These are phyloP conservation scores for Verticillium nonalfalfae DNA, from an alignment of 2,329 filamentous ascomycete species.

Conservation along the genomic window DNA sequence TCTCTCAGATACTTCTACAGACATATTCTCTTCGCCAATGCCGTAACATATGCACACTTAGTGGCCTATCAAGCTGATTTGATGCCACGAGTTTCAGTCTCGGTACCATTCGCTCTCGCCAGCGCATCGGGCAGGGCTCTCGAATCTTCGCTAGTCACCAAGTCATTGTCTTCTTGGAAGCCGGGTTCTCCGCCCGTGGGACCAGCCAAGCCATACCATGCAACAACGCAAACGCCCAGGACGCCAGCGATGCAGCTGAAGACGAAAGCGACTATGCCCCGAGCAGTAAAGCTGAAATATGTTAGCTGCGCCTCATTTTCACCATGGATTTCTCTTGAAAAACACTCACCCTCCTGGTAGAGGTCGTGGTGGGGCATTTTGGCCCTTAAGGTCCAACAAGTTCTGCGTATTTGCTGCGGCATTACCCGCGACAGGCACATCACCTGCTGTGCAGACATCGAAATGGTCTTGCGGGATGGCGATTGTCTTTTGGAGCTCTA, in stretches of 20 bases:
- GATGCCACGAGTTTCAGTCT: not conserved
- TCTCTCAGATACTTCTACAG: too few species aligned
- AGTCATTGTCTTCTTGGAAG: not conserved
- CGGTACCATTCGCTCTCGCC: not conserved
- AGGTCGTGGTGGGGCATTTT: conserved; percentile 46
- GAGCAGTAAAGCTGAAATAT: conserved; percentile 50
- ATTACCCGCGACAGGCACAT: conserved; percentile 55
- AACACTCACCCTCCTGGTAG: conserved; percentile 54
- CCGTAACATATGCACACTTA: too few species aligned
- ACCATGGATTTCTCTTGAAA: not conserved
- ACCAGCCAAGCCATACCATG: conserved; percentile 54
- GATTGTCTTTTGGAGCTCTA: conserved; percentile 53
- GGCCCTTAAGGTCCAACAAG: conserved; percentile 55
- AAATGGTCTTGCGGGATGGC: conserved; percentile 54
- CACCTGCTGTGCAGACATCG: conserved; percentile 48
- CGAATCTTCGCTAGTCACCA: not conserved
- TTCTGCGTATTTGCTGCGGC: conserved; percentile 66
- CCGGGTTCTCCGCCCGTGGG: not conserved
- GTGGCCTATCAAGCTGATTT: not conserved
- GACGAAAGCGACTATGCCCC: conserved; percentile 67
- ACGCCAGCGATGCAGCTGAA: conserved; percentile 66
- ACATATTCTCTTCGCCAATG: too few species aligned
- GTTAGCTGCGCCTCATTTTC: not conserved
- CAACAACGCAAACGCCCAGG: conserved; percentile 60
- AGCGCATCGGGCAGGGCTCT: not conserved